Base-by-base conservation (phyloP, 2,329 filamentous ascomycete genomes). In the Daldinia eschscholtzii region DNA sequence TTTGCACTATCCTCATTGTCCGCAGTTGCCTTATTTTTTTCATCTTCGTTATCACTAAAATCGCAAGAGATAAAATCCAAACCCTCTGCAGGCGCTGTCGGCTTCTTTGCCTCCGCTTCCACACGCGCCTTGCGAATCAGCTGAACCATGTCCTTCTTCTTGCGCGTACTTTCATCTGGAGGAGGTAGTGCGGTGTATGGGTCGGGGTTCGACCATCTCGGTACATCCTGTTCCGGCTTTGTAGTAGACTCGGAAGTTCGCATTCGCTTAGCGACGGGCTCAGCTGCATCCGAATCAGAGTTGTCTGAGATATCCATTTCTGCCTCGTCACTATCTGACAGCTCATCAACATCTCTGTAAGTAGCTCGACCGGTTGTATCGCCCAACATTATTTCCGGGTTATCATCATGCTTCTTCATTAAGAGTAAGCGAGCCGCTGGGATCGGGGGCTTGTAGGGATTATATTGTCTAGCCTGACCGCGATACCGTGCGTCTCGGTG, bases 201-300 rank as follows among this genome's bases (percentile, higher is more conserved):
- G 78, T 98, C 95, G 3, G 95, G 94, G 74, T 98, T 98, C 4
- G 94, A 97, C 95, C 95, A 98, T 79, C 92, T 94, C 2, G 94
- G 93, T 4, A 78, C 80, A 13, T 83, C 81, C 61, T 84, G 77
- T 68, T 81, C 83, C 23, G 79, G 76, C n/a, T 81, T 77, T 7
- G 78, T 78, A 15, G 75, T 70, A 4, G 77, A 73, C 9, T 75
- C 58, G 4, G 74, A 57, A 7, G 71, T 78, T 9, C 83, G 82
- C 2, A 77, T 77, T 10, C 84, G 83, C 74, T 87, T 87, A 56
- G 75, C 77, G 2, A 79, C 80, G 12, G 83, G 83, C 62, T 83
- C 78, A 52, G 60, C 82, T 82, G 61, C 80, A 2, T 82, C 83
- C 0, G 79, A 80, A 10, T 79, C 80, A 15, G 80, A 82, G 44